Evolutionary conservation across 2,329 filamentous ascomycete genomes (phyloP).

Genomic region (Hymenoscyphus albidus): DNA sequence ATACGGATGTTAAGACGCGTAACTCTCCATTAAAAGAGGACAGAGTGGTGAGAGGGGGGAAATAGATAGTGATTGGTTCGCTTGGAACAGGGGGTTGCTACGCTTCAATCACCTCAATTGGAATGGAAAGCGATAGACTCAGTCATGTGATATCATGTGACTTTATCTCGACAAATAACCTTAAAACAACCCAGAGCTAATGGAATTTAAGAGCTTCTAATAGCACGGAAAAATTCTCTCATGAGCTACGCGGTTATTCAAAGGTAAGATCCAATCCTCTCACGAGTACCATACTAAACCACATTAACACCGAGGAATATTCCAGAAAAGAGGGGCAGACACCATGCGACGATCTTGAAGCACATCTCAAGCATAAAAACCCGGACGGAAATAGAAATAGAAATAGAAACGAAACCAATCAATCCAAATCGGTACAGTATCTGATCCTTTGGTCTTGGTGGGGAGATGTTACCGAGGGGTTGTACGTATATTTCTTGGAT

Average conservation of each 20-base stretch:
- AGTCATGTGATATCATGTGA: too few species aligned
- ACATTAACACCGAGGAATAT: background rate
- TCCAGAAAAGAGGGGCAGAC: background rate
- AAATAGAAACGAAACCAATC: background rate
- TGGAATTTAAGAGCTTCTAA: too few species aligned
- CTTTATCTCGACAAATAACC: too few species aligned
- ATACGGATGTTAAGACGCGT: too few species aligned
- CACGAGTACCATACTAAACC: background rate
- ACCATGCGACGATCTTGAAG: constrained; percentile 1
- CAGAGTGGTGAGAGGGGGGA: too few species aligned
- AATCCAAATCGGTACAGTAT: background rate
- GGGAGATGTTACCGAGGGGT: background rate
- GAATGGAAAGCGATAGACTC: too few species aligned
- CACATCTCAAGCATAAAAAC: background rate
- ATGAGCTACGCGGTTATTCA: too few species aligned
- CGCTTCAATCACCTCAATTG: background rate
- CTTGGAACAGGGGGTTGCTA: too few species aligned
- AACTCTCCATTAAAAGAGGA: too few species aligned
- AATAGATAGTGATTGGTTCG: too few species aligned
- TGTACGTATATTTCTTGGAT: background rate
- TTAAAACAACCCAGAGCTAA: background rate
- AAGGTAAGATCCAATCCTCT: too few species aligned
- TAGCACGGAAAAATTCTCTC: too few species aligned
- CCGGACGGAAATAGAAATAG: background rate
- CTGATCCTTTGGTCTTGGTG: background rate